phyloP scores from a whole-genome alignment of 176 grass and related monocot species.

The Triticum monococcum region DNA sequence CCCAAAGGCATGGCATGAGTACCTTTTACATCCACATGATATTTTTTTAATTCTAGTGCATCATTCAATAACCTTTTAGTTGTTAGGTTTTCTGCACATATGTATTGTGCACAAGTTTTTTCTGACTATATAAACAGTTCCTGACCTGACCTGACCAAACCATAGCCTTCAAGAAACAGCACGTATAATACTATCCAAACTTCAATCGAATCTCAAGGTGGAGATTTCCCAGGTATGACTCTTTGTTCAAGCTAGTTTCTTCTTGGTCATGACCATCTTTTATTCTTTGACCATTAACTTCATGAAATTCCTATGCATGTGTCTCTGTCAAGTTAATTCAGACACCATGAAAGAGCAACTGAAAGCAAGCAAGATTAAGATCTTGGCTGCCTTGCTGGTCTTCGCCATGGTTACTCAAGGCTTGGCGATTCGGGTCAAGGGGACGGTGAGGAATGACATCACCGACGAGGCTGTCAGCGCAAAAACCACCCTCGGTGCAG shows the following conservation, averaged over 20 bases:
- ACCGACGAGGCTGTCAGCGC: not conserved
- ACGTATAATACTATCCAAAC: not conserved
- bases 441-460: not conserved
- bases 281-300: not conserved
- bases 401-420: not conserved
- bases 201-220: not conserved
- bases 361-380: not conserved
- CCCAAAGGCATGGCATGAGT: not conserved
- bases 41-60: not conserved
- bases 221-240: conserved; percentile 30
- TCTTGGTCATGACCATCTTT: not conserved
- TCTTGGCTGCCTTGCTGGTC: conserved; percentile 11
- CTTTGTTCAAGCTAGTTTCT: not conserved
- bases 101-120: conserved; percentile 3
- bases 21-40: not conserved
- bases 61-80: not conserved
- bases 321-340: not conserved
- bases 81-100: conserved; percentile 3
- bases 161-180: conserved; percentile 30
- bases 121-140: conserved; percentile 42
- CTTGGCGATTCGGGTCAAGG: not conserved
- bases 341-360: not conserved
- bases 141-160: conserved; percentile 23
- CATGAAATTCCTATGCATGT: not conserved
- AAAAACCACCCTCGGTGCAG: conserved; percentile 7